phyloP scores from a whole-genome alignment of 805 yeast genomes.

The Candida michaelii region DNA sequence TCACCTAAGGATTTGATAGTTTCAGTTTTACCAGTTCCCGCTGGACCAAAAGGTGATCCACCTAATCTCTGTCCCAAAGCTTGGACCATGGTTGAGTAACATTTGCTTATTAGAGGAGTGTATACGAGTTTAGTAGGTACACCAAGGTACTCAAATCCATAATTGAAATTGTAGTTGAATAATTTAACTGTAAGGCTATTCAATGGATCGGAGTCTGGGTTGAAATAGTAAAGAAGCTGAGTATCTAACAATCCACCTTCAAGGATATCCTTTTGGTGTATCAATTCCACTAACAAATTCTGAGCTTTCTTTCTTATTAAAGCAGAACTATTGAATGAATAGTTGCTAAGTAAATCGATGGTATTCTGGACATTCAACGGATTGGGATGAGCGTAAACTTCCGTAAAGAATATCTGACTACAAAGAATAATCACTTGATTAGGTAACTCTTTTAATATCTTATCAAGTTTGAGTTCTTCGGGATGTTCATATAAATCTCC shows the following conservation, averaged over 20 bases:
- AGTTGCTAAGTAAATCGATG: neutral
- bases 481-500: conserved; percentile 42
- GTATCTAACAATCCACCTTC: conserved; percentile 2
- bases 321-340: neutral
- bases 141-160: conserved; percentile 86
- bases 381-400: neutral
- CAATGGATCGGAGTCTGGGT: conserved; percentile 22
- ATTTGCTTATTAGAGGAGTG: conserved; percentile 67
- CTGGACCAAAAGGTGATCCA: conserved; percentile 94
- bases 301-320: conserved; percentile 48
- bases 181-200: conserved; percentile 48
- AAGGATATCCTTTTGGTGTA: conserved; percentile 53
- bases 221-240: conserved; percentile 11
- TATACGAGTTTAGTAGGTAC: conserved; percentile 68
- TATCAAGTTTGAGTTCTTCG: conserved; percentile 5
- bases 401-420: conserved; percentile 40
- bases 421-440: conserved; percentile 58
- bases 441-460: conserved; percentile 30
- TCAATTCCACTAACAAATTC: conserved; percentile 61
- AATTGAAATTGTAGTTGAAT: conserved; percentile 49
- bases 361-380: neutral
- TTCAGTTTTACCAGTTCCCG: conserved; percentile 97
- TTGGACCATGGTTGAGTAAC: conserved; percentile 68
- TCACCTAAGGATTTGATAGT: conserved; percentile 81
- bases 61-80: conserved; percentile 75